phyloP scores from a whole-genome alignment of 352 stramenopile species.

The Aphanomyces stellatus region DNA sequence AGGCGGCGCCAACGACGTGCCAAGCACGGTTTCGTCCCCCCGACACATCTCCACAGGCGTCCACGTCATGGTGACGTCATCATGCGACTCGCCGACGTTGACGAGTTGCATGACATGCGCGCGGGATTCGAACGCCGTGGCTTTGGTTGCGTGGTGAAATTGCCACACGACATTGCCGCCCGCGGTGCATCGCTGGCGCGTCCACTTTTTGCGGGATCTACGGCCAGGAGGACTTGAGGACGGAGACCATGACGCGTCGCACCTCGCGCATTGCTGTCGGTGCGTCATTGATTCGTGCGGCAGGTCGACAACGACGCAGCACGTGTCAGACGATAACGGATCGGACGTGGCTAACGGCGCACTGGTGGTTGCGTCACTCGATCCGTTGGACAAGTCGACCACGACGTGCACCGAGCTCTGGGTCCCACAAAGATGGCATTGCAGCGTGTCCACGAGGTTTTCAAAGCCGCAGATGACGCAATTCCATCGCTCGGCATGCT shows the following conservation, averaged over 20 bases:
- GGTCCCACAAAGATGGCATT: conserved; percentile 9
- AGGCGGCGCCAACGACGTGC: conserved; percentile 44
- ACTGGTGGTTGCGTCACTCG: too few species aligned
- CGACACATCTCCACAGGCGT: conserved; percentile 52
- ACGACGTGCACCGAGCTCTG: too few species aligned
- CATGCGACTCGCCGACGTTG: conserved; percentile 29
- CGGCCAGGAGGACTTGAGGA: neutral
- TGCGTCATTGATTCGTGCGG: conserved; percentile 10
- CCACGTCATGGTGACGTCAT: neutral
- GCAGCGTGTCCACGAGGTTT: conserved; percentile 4
- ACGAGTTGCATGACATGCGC: conserved; percentile 36
- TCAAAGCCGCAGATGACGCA: conserved; percentile 5
- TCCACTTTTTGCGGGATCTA: conserved; percentile 36
- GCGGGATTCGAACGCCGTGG: neutral
- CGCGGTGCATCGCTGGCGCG: conserved; percentile 36
- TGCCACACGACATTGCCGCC: conserved; percentile 9
- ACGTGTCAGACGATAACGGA: too few species aligned
- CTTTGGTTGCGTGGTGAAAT: neutral
- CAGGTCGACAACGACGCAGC: too few species aligned
- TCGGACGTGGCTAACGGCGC: too few species aligned
- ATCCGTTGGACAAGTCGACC: too few species aligned
- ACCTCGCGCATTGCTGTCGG: neutral
- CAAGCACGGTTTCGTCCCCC: conserved; percentile 52
- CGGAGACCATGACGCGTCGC: neutral
- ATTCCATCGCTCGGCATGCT: conserved; percentile 10